A percentile compares a stretch with the other conserved stretches of the same genome.
phyloP scores from a whole-genome alignment of 2,329 filamentous ascomycete species.

The Hypoxylon sp. region DNA sequence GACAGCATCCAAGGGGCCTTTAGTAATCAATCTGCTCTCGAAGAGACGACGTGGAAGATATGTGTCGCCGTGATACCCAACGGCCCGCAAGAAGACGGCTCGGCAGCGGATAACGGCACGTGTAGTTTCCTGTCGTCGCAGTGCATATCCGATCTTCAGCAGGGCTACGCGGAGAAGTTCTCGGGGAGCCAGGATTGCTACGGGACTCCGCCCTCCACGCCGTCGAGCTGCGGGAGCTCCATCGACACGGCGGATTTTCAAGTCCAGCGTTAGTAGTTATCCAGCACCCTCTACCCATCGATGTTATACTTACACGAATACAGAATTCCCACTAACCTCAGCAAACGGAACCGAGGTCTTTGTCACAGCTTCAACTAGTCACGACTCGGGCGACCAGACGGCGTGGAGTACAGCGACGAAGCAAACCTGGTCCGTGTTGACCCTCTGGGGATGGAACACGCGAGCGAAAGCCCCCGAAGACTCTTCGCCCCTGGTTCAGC shows the following conservation, averaged over 20 bases:
- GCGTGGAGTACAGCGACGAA: conserved; percentile 26
- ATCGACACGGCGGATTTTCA: conserved; percentile 36
- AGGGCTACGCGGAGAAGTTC: conserved; percentile 40
- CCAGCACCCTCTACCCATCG: background rate
- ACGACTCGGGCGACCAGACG: conserved; percentile 30
- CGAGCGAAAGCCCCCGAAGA: conserved; percentile 36
- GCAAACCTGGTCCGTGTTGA: conserved; percentile 40
- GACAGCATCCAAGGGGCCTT: conserved; percentile 22
- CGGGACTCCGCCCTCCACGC: conserved; percentile 38
- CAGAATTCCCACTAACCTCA: conserved; percentile 40
- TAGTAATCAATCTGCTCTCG: conserved; percentile 25
- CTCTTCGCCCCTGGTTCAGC: conserved; percentile 33
- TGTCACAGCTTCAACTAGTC: conserved; percentile 40
- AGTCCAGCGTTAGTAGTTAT: conserved; percentile 36
- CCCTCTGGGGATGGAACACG: conserved; percentile 43
- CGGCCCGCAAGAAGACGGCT: conserved; percentile 31
- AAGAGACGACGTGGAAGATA: conserved; percentile 45
- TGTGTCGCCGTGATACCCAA: conserved; percentile 40
- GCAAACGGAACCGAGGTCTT: conserved; percentile 40
- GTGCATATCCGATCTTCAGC: conserved; percentile 42
- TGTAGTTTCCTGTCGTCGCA: conserved; percentile 36
- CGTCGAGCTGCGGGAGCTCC: conserved; percentile 39
- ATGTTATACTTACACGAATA: conserved; percentile 2
- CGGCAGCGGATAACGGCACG: conserved; percentile 27
- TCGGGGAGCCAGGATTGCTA: conserved; percentile 40